These are phyloP conservation scores for Asclepias syriaca DNA, from an alignment of 257 asterid genomes.

Conservation along the genomic window DNA sequence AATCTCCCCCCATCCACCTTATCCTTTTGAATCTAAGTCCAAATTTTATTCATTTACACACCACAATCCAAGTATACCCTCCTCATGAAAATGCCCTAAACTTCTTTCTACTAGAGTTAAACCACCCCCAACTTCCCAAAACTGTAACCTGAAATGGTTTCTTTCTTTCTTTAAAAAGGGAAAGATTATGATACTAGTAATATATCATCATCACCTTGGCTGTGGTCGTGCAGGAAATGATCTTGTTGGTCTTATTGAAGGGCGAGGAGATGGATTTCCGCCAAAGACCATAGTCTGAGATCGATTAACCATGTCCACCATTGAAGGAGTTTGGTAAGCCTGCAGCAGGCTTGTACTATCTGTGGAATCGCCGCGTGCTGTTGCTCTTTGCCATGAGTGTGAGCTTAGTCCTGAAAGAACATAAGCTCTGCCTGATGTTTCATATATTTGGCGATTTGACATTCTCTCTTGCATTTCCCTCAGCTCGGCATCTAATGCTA, in stretches of 20 bases:
- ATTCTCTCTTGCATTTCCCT: conserved; percentile 85
- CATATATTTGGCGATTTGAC: conserved; percentile 62
- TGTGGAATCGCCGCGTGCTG: conserved; percentile 82
- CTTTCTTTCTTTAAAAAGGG: not conserved
- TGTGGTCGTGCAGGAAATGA: conserved; percentile 40
- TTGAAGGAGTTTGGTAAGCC: conserved; percentile 84
- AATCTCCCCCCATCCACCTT: not conserved
- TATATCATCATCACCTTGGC: conserved; percentile 42
- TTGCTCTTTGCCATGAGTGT: conserved; percentile 96
- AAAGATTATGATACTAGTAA: not conserved
- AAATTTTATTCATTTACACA: conserved; percentile 41
- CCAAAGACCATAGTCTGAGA: conserved; percentile 67
- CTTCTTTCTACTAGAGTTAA: not conserved
- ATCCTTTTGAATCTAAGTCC: conserved; percentile 17
- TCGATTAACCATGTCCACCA: conserved; percentile 82
- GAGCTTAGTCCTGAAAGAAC: conserved; percentile 91
- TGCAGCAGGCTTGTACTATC: conserved; percentile 56
- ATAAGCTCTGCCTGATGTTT: conserved; percentile 84
- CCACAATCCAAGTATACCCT: conserved; percentile 34
- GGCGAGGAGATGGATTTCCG: conserved; percentile 39
- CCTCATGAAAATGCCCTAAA: conserved; percentile 2
- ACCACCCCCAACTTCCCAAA: conserved; percentile 3
- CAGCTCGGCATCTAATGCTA: conserved; percentile 60
- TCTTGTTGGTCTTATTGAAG: conserved; percentile 31
- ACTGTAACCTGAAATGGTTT: not conserved